Percentiles rank a stretch among this genome's conserved stretches.
phyloP scores from a whole-genome alignment of 805 yeast species.

The Candida easanensis region DNA sequence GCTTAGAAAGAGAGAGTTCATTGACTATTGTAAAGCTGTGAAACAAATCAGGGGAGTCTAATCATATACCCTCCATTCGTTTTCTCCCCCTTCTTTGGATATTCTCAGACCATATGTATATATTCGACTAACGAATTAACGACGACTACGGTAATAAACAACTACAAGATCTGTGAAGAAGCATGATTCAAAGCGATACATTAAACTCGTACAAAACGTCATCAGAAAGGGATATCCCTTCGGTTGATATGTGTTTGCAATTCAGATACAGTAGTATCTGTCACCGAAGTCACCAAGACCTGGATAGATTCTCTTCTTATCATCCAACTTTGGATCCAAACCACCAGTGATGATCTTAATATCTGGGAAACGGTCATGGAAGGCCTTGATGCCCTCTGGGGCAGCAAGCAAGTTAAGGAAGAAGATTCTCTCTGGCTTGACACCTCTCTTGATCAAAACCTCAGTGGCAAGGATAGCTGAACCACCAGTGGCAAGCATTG shows the following conservation, averaged over 20 bases:
- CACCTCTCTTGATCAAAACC: slow-evolving; percentile 83
- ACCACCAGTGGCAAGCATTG: slow-evolving; percentile 99
- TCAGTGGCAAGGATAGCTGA: slow-evolving; percentile 97
- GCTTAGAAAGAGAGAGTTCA: slow-evolving; percentile 14
- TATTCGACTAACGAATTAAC: no score
- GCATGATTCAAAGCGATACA: background rate
- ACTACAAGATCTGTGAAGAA: no score
- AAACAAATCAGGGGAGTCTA: slow-evolving; percentile 4
- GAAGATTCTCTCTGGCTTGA: slow-evolving; percentile 79
- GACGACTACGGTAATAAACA: no score
- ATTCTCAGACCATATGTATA: no score
- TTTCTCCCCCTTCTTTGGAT: no score
- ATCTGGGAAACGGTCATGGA: slow-evolving; percentile 75
- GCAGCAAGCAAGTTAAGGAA: slow-evolving; percentile 90
- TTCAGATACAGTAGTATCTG: slow-evolving; percentile 85
- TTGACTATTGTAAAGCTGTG: slow-evolving; percentile 13
- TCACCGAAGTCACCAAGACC: slow-evolving; percentile 99
- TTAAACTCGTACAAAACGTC: no score
- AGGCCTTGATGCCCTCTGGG: slow-evolving; percentile 87
- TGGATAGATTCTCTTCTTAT: slow-evolving; percentile 80
- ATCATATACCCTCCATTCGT: no score
- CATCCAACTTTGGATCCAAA: slow-evolving; percentile 84
- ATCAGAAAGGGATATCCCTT: background rate
- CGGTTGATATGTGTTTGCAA: no score
- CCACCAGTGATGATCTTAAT: slow-evolving; percentile 92